Percentiles rank a stretch among this genome's conserved stretches.
Conservation (phyloP, 2,329 filamentous ascomycete species). For the Colletotrichum noveboracense region DNA sequence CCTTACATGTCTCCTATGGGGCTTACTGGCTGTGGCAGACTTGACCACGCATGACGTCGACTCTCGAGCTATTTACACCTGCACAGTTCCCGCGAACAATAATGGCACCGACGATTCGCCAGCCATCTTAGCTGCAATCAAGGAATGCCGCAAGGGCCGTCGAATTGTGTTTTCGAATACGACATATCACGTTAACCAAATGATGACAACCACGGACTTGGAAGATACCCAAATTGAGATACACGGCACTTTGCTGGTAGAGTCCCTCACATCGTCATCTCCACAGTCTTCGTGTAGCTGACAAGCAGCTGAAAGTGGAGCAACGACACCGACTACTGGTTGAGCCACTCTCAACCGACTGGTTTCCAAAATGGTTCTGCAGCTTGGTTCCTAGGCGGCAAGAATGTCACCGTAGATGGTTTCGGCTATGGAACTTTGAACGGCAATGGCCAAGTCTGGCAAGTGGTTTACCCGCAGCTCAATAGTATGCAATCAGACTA, state of each 20-base stretch:
- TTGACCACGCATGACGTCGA: not conserved
- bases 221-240: not conserved
- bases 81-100: not conserved
- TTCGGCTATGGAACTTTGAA: not conserved
- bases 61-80: not conserved
- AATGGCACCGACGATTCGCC: not conserved
- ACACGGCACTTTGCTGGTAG: not conserved
- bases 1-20: not conserved
- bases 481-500: fast-evolving
- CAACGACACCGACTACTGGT: not conserved
- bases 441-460: not conserved
- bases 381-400: not conserved
- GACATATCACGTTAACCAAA: not conserved
- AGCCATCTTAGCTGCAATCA: not conserved
- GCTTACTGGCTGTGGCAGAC: not conserved
- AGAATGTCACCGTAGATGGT: not conserved
- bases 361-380: not conserved
- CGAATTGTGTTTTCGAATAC: not conserved
- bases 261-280: not conserved
- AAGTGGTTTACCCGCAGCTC: no score
- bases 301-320: not conserved
- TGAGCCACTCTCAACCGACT: not conserved
- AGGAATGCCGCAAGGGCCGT: not conserved
- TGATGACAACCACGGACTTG: not conserved
- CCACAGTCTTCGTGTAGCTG: not conserved